Conservation (phyloP, 495 filamentous ascomycete genomes). For the Cryomyces minteri region DNA sequence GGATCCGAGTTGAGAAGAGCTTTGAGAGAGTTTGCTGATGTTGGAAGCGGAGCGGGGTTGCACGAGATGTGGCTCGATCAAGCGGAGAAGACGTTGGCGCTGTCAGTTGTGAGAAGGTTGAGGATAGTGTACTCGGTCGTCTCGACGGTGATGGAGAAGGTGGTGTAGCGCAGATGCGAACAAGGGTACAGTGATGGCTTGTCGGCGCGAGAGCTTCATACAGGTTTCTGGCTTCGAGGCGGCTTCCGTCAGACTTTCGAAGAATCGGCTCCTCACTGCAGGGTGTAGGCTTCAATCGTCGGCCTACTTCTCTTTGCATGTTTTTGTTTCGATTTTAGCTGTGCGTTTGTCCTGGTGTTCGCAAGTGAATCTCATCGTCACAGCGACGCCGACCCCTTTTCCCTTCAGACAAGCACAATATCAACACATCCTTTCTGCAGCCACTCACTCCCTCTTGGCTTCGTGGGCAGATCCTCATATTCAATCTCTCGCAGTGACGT, state of each 20-base stretch:
- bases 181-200: not conserved
- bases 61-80: slow-evolving; percentile 11
- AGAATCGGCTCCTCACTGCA: not conserved
- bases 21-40: slow-evolving; percentile 9
- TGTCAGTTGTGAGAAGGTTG: slow-evolving; percentile 2
- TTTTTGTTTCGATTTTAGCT: too few relatives aligned
- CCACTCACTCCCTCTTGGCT: not conserved
- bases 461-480: not conserved
- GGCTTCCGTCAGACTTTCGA: not conserved
- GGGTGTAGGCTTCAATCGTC: too few relatives aligned
- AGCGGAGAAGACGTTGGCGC: slow-evolving; percentile 9
- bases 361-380: too few relatives aligned
- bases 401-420: not conserved
- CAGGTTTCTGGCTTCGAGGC: not conserved
- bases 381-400: not conserved
- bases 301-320: too few relatives aligned
- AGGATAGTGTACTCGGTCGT: not conserved
- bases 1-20: slow-evolving; percentile 2
- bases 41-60: not conserved
- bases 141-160: not conserved
- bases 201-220: not conserved
- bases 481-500: too few relatives aligned
- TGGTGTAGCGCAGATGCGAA: not conserved
- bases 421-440: not conserved
- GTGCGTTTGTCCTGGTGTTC: too few relatives aligned